Percentiles rank a stretch among this genome's conserved stretches.
Evolutionary conservation across 306 rosid species (phyloP).

Genomic region (Malus fusca): DNA sequence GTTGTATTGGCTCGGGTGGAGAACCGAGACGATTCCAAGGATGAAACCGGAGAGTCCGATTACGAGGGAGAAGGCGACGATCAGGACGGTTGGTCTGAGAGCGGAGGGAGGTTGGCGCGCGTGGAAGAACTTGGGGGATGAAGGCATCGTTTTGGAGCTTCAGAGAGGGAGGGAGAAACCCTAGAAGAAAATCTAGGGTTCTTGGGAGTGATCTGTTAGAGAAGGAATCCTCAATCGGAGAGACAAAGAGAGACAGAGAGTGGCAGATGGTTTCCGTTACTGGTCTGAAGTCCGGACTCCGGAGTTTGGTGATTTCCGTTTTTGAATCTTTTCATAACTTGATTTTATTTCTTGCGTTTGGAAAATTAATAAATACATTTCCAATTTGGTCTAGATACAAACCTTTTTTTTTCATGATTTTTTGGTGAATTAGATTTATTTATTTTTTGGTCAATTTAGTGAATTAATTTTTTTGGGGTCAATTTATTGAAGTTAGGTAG

Average conservation of each 20-base stretch:
- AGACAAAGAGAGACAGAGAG: not conserved
- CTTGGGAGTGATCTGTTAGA: not conserved
- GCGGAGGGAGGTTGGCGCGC: conserved; percentile 32
- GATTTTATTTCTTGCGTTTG: no score
- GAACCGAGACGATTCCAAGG: conserved; percentile 30
- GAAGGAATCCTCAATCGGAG: not conserved
- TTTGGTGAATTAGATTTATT: no score
- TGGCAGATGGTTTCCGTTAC: not conserved
- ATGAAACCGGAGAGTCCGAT: conserved; percentile 44
- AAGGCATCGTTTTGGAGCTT: conserved; percentile 36
- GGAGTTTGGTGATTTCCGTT: not conserved
- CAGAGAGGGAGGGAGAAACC: not conserved
- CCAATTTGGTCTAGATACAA: no score
- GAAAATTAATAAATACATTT: no score
- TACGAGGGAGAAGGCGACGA: conserved; percentile 28
- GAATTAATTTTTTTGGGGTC: no score
- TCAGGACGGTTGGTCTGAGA: conserved; percentile 43
- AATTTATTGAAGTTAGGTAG: no score
- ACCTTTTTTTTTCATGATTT: no score
- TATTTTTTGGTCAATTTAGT: no score
- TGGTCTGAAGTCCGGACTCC: not conserved
- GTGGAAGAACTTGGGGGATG: conserved; percentile 47
- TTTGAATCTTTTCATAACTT: not conserved
- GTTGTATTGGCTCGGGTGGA: conserved; percentile 16
- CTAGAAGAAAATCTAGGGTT: conserved; percentile 17